phyloP scores from a whole-genome alignment of 106 monocot genomes.

The Dendrobium huoshanense region DNA sequence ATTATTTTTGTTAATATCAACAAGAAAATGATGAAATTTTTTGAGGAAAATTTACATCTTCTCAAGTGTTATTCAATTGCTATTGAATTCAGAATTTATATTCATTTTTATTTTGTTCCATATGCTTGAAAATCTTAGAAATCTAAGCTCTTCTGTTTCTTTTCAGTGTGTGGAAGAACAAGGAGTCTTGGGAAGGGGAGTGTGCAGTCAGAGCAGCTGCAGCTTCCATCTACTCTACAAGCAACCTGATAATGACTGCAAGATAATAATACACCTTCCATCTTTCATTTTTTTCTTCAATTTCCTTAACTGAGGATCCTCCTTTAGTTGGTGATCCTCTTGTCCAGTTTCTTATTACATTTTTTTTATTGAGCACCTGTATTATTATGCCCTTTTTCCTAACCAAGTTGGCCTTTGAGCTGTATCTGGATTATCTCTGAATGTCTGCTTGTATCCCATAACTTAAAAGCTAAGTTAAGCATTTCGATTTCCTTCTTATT shows the following conservation, averaged over 20 bases:
- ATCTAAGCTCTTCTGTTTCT: background rate
- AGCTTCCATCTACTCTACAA: constrained; percentile 13
- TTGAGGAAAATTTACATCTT: background rate
- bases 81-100: background rate
- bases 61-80: background rate
- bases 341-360: background rate
- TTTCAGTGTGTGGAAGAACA: constrained; percentile 3
- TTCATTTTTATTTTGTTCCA: background rate
- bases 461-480: background rate
- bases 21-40: background rate
- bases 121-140: background rate
- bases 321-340: background rate
- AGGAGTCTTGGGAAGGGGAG: constrained; percentile 3
- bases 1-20: no score
- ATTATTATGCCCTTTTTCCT: background rate
- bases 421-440: background rate
- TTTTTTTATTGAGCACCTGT: background rate
- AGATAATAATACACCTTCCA: background rate
- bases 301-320: background rate
- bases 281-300: background rate
- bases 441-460: background rate
- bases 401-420: background rate
- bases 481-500: background rate
- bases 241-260: constrained; percentile 11
- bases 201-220: constrained; percentile 15